Conservation (phyloP, 2,329 filamentous ascomycete species). For the Hymenoscyphus fraxineus region DNA sequence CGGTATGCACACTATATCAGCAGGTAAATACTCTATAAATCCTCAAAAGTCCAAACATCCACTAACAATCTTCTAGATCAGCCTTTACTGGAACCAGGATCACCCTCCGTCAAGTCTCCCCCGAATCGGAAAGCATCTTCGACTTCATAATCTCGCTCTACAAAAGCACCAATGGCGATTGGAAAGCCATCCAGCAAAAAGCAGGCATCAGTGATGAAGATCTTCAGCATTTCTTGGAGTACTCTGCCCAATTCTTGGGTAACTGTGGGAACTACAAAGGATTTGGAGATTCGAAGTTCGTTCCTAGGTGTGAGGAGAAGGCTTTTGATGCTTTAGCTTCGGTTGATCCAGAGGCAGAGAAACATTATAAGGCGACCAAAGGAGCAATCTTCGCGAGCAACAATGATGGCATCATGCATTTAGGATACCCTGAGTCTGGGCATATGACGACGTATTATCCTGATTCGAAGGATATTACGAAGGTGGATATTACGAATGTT, state of each 20-base stretch:
- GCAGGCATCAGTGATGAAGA: constrained; percentile 62
- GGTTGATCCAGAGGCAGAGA: constrained; percentile 54
- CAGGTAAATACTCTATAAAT: constrained; percentile 48
- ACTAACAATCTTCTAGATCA: constrained; percentile 48
- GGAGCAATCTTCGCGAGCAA: constrained; percentile 69
- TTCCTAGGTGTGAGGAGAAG: constrained; percentile 65
- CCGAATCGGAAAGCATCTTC: constrained; percentile 76
- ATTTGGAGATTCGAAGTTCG: constrained; percentile 81
- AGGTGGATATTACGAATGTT: constrained; percentile 69
- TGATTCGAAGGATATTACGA: constrained; percentile 68
- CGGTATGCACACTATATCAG: constrained; percentile 89
- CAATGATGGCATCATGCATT: constrained; percentile 63
- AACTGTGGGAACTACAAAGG: constrained; percentile 82
- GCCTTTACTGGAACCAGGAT: constrained; percentile 74
- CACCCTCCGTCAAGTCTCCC: constrained; percentile 75
- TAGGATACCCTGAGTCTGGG: constrained; percentile 70
- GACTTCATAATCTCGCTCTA: constrained; percentile 75
- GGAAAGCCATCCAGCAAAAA: constrained; percentile 62
- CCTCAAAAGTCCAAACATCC: not conserved
- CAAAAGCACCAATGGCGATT: constrained; percentile 63
- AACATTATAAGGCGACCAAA: constrained; percentile 63
- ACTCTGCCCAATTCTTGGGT: constrained; percentile 73
- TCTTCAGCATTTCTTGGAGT: constrained; percentile 68
- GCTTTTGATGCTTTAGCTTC: constrained; percentile 63
- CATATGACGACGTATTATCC: constrained; percentile 86